Evolutionary conservation across 176 grass and related monocot genomes (phyloP), one percentile per base, ranked within the genome.

Genomic region (Lolium rigidum): DNA sequence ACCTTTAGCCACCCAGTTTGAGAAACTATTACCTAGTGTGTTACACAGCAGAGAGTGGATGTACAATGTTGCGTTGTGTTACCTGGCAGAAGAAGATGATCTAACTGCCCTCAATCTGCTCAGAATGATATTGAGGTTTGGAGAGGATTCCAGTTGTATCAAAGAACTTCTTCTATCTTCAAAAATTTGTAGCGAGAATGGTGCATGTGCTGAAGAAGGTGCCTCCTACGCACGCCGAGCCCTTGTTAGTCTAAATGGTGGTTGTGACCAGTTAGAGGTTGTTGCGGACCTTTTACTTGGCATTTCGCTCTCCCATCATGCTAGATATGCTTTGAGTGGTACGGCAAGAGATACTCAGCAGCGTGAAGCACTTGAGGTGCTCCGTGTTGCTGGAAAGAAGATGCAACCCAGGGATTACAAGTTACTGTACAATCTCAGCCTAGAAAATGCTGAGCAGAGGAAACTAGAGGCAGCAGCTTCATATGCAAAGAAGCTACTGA

Each of bases 381-480:
- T 95, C 73, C 81, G 86, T 86, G 86, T 78, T 80, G 90, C 93
- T 80, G 83, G 83, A 95, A 92, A 86, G 63, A 86, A 85, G 62
- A 85, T 76, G 64, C 47, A 58, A 48, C 71, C 69, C 17, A 94
- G 67, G 74, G 96, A 98, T 87, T 88, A 85, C 37, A 74, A 78
- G 79, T 86, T 90, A 83, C 14, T 92, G 24, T 90, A 89, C 85
- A 84, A 90, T 86, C 91, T 95, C 55, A 90, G 91, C 48, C 79
- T 98, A 83, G 93, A 95, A 91, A 87, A 92, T 91, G 93, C 88
- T 70, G 90, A 86, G 49, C 91, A 95, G 61, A 95, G 96, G 59
- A 98, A 98, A 79, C 82, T 98, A 88, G 90, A 92, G 68, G 72
- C 83, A 78, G 90, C 93, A 56, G 77, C 89, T 80, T 77, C 41